phyloP scores from a whole-genome alignment of 1,284 basidiomycete species.

The Tylopilus orsonianus region DNA sequence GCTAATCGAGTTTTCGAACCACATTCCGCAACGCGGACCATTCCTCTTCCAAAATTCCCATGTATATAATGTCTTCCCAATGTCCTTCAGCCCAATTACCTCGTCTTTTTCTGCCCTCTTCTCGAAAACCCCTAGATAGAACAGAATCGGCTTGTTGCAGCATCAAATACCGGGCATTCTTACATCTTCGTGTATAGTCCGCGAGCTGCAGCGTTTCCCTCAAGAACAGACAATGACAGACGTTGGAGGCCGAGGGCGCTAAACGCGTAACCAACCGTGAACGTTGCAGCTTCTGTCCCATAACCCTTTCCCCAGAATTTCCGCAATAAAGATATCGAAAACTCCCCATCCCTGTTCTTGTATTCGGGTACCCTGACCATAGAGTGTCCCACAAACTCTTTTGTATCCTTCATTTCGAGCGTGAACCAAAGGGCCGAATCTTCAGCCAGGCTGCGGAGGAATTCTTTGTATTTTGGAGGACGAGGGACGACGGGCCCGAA shows the following conservation, averaged over 20 bases:
- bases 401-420: conserved; percentile 1
- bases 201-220: conserved; percentile 16
- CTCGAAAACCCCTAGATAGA: conserved; percentile 14
- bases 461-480: conserved; percentile 10
- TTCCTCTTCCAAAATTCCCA: conserved; percentile 20
- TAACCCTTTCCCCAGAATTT: conserved; percentile 12
- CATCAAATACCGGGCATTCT: neutral
- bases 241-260: conserved; percentile 14
- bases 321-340: conserved; percentile 8
- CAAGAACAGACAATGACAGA: conserved; percentile 15
- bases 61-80: conserved; percentile 22
- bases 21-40: conserved; percentile 1
- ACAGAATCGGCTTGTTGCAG: neutral
- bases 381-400: conserved; percentile 10
- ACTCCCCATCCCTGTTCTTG: conserved; percentile 21
- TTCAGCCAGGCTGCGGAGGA: conserved; percentile 7
- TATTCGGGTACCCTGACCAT: conserved; percentile 7
- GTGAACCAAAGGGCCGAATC: conserved; percentile 16
- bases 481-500: conserved; percentile 12
- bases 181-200: conserved; percentile 18
- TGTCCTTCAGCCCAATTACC: conserved; percentile 18
- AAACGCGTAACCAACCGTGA: conserved; percentile 19
- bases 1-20: neutral
- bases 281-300: conserved; percentile 12
- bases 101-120: conserved; percentile 17